phyloP scores from a whole-genome alignment of 768 basidiomycete species.

The Leccinum incarnatum region DNA sequence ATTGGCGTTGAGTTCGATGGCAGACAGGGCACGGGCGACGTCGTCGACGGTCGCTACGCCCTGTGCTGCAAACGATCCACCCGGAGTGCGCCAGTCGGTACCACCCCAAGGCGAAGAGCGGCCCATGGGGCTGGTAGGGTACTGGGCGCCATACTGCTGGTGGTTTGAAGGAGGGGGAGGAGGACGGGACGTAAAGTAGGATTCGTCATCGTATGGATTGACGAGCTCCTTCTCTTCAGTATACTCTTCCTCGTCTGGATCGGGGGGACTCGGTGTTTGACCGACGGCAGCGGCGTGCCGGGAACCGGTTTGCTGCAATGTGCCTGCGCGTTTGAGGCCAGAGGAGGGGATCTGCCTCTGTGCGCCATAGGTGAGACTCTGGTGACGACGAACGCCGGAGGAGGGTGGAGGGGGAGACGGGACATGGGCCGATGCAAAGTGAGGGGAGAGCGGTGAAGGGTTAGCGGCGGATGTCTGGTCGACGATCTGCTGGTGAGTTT shows the following conservation, averaged over 20 bases:
- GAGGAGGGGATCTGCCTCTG: constrained; percentile 48
- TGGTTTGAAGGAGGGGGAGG: constrained; percentile 34
- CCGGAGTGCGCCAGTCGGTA: constrained; percentile 57
- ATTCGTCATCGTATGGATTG: constrained; percentile 51
- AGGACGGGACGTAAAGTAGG: constrained; percentile 49
- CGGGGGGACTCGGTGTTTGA: constrained; percentile 45
- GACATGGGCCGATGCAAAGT: constrained; percentile 48
- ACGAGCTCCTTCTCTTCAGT: constrained; percentile 40
- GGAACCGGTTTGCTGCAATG: constrained; percentile 50
- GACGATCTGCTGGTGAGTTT: constrained; percentile 47
- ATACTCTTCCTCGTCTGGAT: constrained; percentile 56
- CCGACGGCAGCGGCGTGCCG: constrained; percentile 29
- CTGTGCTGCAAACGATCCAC: constrained; percentile 31
- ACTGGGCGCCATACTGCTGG: constrained; percentile 41
- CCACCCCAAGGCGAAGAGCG: constrained; percentile 64
- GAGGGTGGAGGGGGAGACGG: constrained; percentile 73
- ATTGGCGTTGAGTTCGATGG: constrained; percentile 53
- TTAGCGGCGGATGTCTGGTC: constrained; percentile 41
- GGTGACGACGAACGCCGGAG: constrained; percentile 74
- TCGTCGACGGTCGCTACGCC: constrained; percentile 57
- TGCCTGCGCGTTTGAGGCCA: constrained; percentile 73
- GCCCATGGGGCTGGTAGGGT: constrained; percentile 56
- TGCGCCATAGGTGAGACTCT: constrained; percentile 72
- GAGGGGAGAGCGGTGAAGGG: constrained; percentile 62
- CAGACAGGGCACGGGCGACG: constrained; percentile 68